Base-by-base conservation (phyloP, 1,284 basidiomycete species). In the Microbotryum lychnidis-dioicae region DNA sequence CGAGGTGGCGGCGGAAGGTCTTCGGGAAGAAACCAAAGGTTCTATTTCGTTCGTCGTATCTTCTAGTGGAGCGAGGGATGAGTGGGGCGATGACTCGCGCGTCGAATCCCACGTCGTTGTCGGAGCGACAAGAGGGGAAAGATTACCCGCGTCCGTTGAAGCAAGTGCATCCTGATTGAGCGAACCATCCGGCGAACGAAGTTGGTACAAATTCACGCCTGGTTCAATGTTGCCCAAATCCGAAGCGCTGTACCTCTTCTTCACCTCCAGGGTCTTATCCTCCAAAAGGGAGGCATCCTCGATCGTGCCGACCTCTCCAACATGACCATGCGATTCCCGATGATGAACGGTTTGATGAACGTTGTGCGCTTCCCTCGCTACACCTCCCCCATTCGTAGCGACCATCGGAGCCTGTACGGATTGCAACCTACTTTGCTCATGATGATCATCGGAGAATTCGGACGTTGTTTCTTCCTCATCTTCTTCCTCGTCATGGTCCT, bases 381-480 rank as follows among this genome's bases (percentile, higher is more conserved):
- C 37, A 18, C 14, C 37, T 42, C 37, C 37, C 1, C 16, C 37
- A 18, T 42, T 42, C 37, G 37, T 42, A 9, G 37, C 37, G 37
- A 42, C 37, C 3, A 42, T 42, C 5, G 37, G 37, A 16, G 37
- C 37, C 16, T 42, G 37, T 1, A 42, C 14, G 37, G 37, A 42
- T 42, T 42, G 37, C 12, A 42, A 6, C 16, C 16, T 14, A 42
- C 37, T 42, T 6, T 42, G 37, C 3, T 42, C 37, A 42, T 42
- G 37, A 16, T 65, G 60, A 20, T 71, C 68, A 51, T 73, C 64
- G 12, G 64, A 65, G 46, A 63, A 66, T 23, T 70, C 64, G 46
- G 54, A 58, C 37, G 63, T 66, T 31, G 68, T 68, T 6, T 58
- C 63, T 1, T 45, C 54, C 2, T 31, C 52, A 6, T 29, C 60